Conservation (phyloP, 1,284 basidiomycete genomes). For the Cutaneotrichosporon sp. region DNA sequence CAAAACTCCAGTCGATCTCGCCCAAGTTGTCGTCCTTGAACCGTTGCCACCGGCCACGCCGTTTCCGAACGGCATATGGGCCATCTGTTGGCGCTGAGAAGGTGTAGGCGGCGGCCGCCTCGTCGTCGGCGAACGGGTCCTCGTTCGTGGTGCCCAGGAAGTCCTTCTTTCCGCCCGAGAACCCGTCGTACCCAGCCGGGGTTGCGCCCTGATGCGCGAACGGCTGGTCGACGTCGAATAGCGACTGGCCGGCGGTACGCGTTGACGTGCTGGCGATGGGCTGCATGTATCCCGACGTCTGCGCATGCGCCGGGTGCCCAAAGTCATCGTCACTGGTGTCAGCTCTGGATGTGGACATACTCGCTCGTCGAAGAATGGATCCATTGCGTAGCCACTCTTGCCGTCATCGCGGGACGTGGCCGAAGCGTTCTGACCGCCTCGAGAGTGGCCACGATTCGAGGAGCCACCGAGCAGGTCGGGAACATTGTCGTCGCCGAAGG, state of each 20-base stretch:
- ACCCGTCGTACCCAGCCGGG: conserved; percentile 19
- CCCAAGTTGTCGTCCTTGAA: conserved; percentile 46
- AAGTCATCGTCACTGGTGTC: conserved; percentile 49
- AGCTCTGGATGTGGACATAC: not conserved
- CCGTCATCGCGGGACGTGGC: conserved; percentile 4
- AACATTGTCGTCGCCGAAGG: conserved; percentile 38
- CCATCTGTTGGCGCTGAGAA: conserved; percentile 38
- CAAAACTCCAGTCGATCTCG: conserved; percentile 52
- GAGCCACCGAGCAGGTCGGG: conserved; percentile 19
- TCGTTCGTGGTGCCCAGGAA: conserved; percentile 6
- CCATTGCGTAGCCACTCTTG: conserved; percentile 43
- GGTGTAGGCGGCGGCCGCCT: conserved; percentile 44
- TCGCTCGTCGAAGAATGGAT: conserved; percentile 54
- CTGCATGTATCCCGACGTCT: conserved; percentile 39
- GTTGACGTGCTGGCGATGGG: conserved; percentile 33
- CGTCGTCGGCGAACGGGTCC: conserved; percentile 47
- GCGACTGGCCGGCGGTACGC: conserved; percentile 31
- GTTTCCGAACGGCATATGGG: conserved; percentile 30
- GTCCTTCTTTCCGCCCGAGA: not conserved
- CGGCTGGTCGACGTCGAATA: conserved; percentile 37
- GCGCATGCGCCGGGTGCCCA: conserved; percentile 31
- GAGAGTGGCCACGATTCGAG: not conserved
- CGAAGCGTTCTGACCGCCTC: conserved; percentile 1
- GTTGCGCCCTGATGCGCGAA: conserved; percentile 31
- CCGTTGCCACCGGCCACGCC: conserved; percentile 36